Evolutionary conservation across 768 basidiomycete species (phyloP).

Genomic region (Suillus placidus): DNA sequence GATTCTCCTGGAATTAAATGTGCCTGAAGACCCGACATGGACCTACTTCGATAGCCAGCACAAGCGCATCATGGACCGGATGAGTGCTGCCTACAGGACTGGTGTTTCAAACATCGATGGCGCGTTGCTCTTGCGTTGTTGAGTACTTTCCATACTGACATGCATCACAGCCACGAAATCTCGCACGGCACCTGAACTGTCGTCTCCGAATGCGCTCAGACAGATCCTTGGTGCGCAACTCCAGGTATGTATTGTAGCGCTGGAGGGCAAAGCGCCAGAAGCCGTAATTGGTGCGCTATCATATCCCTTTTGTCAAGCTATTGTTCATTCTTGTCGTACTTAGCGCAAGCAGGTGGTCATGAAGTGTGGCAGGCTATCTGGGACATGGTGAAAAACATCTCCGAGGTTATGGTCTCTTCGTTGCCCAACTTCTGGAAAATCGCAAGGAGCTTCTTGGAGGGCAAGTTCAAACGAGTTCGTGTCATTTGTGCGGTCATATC

Average conservation of each 20-base stretch:
- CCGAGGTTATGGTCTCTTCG: conserved; percentile 80
- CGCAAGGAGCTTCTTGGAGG: conserved; percentile 87
- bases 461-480: conserved; percentile 80
- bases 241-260: conserved; percentile 56
- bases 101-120: conserved; percentile 55
- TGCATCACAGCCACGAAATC: conserved; percentile 47
- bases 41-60: conserved; percentile 95
- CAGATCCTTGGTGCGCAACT: conserved; percentile 57
- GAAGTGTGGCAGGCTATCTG: conserved; percentile 82
- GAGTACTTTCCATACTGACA: conserved; percentile 12
- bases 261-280: conserved; percentile 70
- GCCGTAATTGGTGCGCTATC: conserved; percentile 53
- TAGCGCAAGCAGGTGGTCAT: conserved; percentile 72
- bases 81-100: conserved; percentile 63
- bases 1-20: conserved; percentile 84
- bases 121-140: conserved; percentile 21
- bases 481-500: background rate
- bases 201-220: conserved; percentile 42
- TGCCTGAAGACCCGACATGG: conserved; percentile 92
- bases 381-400: conserved; percentile 82
- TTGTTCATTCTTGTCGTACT: conserved; percentile 10
- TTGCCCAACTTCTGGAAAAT: conserved; percentile 96
- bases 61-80: conserved; percentile 76
- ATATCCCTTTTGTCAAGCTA: background rate
- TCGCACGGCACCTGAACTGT: conserved; percentile 39